Evolutionary conservation across 2,329 filamentous ascomycete species (phyloP).

Genomic region (Pyrenophora seminiperda): DNA sequence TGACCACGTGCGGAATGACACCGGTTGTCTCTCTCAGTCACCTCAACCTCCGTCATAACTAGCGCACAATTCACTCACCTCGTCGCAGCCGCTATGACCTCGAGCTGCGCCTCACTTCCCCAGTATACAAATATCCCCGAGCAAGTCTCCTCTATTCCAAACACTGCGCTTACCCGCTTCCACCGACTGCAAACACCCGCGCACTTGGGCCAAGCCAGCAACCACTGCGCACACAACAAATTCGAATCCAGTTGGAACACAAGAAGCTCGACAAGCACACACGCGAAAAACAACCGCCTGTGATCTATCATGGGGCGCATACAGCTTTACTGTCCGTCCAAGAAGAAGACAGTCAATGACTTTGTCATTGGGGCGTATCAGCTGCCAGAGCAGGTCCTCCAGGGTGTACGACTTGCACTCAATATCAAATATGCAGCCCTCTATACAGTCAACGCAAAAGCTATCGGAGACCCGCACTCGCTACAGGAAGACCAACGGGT

Average conservation of each 20-base stretch:
- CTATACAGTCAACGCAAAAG: slow-evolving; percentile 16
- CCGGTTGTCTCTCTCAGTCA: not conserved
- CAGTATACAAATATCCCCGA: no score
- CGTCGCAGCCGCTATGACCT: not conserved
- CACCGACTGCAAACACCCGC: not conserved
- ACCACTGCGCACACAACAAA: no score
- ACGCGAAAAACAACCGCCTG: no score
- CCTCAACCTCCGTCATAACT: not conserved
- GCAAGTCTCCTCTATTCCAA: no score
- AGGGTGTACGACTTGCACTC: slow-evolving; percentile 17
- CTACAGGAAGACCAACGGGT: slow-evolving; percentile 19
- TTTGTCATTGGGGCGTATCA: slow-evolving; percentile 18
- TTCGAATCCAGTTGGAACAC: no score
- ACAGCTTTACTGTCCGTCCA: slow-evolving; percentile 16
- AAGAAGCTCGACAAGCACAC: no score
- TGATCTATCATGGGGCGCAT: slow-evolving; percentile 4
- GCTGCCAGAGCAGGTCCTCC: slow-evolving; percentile 16
- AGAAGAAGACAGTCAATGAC: slow-evolving; percentile 3
- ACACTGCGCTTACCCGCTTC: no score
- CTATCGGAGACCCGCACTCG: slow-evolving; percentile 9
- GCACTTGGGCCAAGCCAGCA: no score
- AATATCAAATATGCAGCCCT: slow-evolving; percentile 14
- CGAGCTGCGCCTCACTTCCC: no score
- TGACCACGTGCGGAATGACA: not conserved
- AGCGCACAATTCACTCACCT: not conserved